phyloP scores from a whole-genome alignment of 768 basidiomycete species.

The Lactifluus volemus region DNA sequence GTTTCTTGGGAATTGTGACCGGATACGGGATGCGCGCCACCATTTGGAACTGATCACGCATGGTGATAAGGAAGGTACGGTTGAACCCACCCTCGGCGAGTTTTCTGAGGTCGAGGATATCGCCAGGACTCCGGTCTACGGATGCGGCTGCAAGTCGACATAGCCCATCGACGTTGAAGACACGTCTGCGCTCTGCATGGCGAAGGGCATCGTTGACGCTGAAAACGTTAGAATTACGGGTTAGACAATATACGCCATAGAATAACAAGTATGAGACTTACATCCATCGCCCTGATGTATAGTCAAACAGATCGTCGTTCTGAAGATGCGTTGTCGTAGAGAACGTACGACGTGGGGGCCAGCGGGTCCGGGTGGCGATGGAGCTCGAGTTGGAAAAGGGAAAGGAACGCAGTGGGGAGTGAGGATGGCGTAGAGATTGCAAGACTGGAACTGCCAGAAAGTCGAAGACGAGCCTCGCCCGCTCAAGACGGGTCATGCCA shows the following conservation, averaged over 20 bases:
- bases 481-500: too few relatives aligned
- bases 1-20: slow-evolving; percentile 21
- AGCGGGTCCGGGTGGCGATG: too few relatives aligned
- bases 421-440: too few relatives aligned
- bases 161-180: slow-evolving; percentile 36
- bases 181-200: slow-evolving; percentile 35
- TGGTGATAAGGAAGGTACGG: slow-evolving; percentile 27
- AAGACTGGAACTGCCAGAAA: too few relatives aligned
- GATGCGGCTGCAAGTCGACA: slow-evolving; percentile 37
- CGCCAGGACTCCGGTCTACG: slow-evolving; percentile 29
- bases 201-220: slow-evolving; percentile 32
- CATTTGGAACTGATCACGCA: slow-evolving; percentile 20
- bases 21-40: slow-evolving; percentile 21
- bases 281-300: slow-evolving; percentile 2
- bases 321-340: too few relatives aligned
- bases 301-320: too few relatives aligned
- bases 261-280: slow-evolving; percentile 17
- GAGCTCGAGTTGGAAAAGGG: too few relatives aligned
- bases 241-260: slow-evolving; percentile 4
- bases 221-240: neutral
- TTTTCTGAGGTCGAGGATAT: slow-evolving; percentile 32
- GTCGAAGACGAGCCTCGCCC: too few relatives aligned
- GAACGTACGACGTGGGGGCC: too few relatives aligned
- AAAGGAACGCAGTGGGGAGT: too few relatives aligned
- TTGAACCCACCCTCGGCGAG: slow-evolving; percentile 36